Evolutionary conservation across 2,329 filamentous ascomycete species (phyloP).

Genomic region (Geosmithia putterillii): DNA sequence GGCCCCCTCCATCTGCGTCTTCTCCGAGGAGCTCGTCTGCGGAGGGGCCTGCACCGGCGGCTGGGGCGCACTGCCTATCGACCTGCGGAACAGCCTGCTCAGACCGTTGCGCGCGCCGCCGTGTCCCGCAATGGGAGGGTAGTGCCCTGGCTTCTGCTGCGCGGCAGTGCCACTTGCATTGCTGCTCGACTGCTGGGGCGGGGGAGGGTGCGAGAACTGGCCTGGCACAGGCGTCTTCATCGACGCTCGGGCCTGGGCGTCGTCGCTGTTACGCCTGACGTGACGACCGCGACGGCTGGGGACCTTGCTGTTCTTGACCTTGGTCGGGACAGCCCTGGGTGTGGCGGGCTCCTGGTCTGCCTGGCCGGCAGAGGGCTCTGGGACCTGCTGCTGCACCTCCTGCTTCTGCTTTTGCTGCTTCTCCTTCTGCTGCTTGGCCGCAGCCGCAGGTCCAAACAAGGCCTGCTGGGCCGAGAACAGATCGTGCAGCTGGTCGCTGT

Average conservation of each 20-base stretch:
- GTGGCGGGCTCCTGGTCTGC: slow-evolving; percentile 9
- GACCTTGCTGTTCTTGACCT: slow-evolving; percentile 12
- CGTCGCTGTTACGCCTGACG: slow-evolving; percentile 16
- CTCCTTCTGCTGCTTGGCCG: no score
- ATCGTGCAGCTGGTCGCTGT: slow-evolving; percentile 30
- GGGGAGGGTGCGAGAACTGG: slow-evolving; percentile 7
- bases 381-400: slow-evolving; percentile 41
- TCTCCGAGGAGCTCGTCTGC: background rate
- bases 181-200: slow-evolving; percentile 3
- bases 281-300: slow-evolving; percentile 8
- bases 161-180: background rate
- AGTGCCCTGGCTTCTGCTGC: slow-evolving; percentile 24
- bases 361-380: no score
- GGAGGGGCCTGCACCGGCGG: background rate
- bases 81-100: slow-evolving; percentile 38
- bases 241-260: slow-evolving; percentile 12
- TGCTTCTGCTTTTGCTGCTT: slow-evolving; percentile 3
- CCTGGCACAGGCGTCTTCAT: slow-evolving; percentile 12
- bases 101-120: slow-evolving; percentile 28
- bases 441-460: slow-evolving; percentile 25
- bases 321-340: slow-evolving; percentile 3
- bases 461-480: slow-evolving; percentile 29
- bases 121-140: slow-evolving; percentile 37
- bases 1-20: background rate
- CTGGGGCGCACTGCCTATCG: slow-evolving; percentile 20